A percentile compares a stretch with the other conserved stretches of the same genome.
These are phyloP conservation scores for Apiosordaria backusii DNA, from an alignment of 495 filamentous ascomycete species.

Conservation along the genomic window DNA sequence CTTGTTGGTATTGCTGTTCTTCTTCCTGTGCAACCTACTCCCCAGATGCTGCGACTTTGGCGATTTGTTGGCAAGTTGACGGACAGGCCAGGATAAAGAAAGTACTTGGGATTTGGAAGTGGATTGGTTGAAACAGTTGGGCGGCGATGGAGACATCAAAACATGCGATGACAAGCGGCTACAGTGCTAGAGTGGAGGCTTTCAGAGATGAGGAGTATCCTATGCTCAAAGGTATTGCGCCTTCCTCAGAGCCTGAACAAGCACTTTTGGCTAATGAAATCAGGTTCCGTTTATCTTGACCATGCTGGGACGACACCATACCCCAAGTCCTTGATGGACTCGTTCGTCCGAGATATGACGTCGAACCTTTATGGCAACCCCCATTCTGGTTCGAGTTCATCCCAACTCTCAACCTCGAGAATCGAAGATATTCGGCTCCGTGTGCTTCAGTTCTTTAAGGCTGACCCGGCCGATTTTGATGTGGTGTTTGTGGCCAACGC, in stretches of 20 bases:
- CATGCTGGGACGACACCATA: constrained; percentile 88
- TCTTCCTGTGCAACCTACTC: neutral
- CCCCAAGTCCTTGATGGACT: constrained; percentile 74
- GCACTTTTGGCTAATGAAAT: constrained; percentile 14
- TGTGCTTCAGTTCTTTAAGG: constrained; percentile 76
- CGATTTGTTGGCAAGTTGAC: neutral
- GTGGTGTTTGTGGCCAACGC: constrained; percentile 90
- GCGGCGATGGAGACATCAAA: neutral
- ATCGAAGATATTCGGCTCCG: constrained; percentile 74
- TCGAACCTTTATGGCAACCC: constrained; percentile 85
- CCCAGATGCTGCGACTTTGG: neutral
- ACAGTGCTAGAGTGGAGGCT: constrained; percentile 63
- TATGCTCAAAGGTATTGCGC: constrained; percentile 64
- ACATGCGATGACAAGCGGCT: constrained; percentile 32
- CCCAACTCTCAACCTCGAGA: constrained; percentile 67
- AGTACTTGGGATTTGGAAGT: neutral
- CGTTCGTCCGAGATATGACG: constrained; percentile 70
- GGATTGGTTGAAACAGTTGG: neutral
- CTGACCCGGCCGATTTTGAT: constrained; percentile 79
- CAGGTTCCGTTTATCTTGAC: constrained; percentile 80
- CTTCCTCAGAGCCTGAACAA: neutral
- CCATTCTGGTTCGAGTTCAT: constrained; percentile 80
- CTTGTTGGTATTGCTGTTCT: neutral
- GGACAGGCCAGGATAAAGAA: neutral
- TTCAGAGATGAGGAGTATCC: constrained; percentile 77